Evolutionary conservation across 495 filamentous ascomycete species (phyloP), one percentile per base, ranked within the genome.

Genomic region (Friedmanniomyces simplex): DNA sequence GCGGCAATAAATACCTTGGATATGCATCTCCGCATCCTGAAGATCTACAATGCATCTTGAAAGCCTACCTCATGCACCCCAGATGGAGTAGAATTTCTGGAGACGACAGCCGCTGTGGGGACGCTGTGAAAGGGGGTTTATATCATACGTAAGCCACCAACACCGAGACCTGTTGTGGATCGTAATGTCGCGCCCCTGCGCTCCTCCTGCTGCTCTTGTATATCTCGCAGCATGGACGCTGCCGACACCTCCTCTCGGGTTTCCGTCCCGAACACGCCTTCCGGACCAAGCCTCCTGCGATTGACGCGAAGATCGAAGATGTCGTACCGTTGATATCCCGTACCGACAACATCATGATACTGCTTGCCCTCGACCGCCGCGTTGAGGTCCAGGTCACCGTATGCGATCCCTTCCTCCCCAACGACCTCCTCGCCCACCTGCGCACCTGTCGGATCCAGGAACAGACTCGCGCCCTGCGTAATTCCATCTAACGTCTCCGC

Each of bases 351-450:
- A 63, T 76, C 74, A 53, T 75, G 73, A 48, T 69, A 74, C 58
- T 75, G 73, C 56, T 75, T 76, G 16, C 67, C 68, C 52, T 76
- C 73, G 25, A 76, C 55, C n/a, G 68, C 70, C 16, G 57, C 59
- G 7, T 64, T 62, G 18, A 75, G 39, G 50, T 76, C 68, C 24
- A 76, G 22, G 45, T 76, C 73, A 3, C 65, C 74, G 57, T 76
- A 76, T 18, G 71, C 41, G 26, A 76, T 70, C 0, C 69, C 73
- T 54, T 75, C 73, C 18, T 69, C 57, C 11, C 65, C 50, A 46
- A 70, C 68, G n/a, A 76, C 46, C 1, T 58, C 55, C 12, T 74
- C 71, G 20, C 28, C 62, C 0, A 58, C 50, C 43, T 60, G 50
- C 24, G 66, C 36, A 12, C 73, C 72, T 7, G 72, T 71, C 13